A percentile compares a stretch with the other conserved stretches of the same genome.
These are phyloP conservation scores for Herpetomonas tarakana DNA, from an alignment of 208 protist species.

Conservation along the genomic window DNA sequence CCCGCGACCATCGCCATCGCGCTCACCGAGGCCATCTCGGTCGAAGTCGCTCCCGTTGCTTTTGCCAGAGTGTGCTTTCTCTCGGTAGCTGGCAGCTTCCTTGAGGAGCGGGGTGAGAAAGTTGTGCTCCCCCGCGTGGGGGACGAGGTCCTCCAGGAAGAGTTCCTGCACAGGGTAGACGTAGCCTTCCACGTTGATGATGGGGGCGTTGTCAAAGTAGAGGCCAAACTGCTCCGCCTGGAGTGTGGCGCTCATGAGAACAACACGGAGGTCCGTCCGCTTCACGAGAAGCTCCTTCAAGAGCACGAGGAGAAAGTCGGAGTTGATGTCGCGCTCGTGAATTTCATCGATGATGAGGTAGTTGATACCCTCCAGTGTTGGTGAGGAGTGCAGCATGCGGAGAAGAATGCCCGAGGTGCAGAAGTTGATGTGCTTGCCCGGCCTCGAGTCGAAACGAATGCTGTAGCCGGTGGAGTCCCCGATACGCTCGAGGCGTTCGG, in stretches of 20 bases:
- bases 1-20: neutral
- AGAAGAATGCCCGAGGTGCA: conserved; percentile 99
- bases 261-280: conserved; percentile 94
- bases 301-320: conserved; percentile 99
- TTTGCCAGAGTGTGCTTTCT: neutral
- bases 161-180: conserved; percentile 82
- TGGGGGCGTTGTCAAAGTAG: conserved; percentile 80
- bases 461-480: conserved; percentile 97
- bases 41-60: conserved; percentile 1
- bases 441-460: conserved; percentile 97
- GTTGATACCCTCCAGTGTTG: conserved; percentile 89
- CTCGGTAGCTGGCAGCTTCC: conserved; percentile 26
- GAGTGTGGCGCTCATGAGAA: conserved; percentile 96
- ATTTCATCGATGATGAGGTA: conserved; percentile 99
- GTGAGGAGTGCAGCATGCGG: conserved; percentile 89
- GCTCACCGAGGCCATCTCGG: neutral
- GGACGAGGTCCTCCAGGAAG: conserved; percentile 79
- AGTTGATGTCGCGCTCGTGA: conserved; percentile 99
- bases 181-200: conserved; percentile 86
- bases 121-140: conserved; percentile 54
- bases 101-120: conserved; percentile 77
- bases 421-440: conserved; percentile 96
- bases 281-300: conserved; percentile 81
- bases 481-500: conserved; percentile 95
- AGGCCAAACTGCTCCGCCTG: conserved; percentile 79